Base-by-base conservation (phyloP, 164 flowering plant genomes). In the Malania oleifera region DNA sequence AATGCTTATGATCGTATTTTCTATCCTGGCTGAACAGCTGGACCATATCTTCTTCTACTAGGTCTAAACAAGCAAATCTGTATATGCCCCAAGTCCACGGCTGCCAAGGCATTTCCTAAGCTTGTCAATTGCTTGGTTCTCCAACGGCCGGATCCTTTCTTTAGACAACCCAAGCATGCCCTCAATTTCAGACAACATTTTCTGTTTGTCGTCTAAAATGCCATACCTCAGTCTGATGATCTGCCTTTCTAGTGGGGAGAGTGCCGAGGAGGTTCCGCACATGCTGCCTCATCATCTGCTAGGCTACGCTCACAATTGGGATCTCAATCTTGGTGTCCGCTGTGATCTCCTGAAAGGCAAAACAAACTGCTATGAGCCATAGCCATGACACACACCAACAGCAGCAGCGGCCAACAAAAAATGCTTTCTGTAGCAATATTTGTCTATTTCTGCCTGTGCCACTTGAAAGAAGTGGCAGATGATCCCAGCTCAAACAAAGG, bases 141-240 rank as follows among this genome's bases (percentile, higher is more conserved):
- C 96, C 45, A 93, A 70, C 60, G 86, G 92, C 25, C 97, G 73
- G n/a, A 93, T 77, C 74, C 97, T 78, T 59, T 90, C 96, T 73
- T 80, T 88, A 0, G 93, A 73, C 65, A 93, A 56, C 5, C 87
- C 87, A 65, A 73, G 75, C 17, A 73, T 45, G 2, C 34, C 44
- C 13, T 95, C 95, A 23, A 90, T 80, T 49, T 85, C 89, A 3
- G 81, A 66, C 5, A 88, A 67, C 0, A 91, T 61, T 49, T 68
- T 78, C 49, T 19, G 70, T 26, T 70, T 67, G 0, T 85, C 87
- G 35, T 71, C 84, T 45, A 65, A 78, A 19, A 88, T 80, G 19
- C 99, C 99, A 63, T 52, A 90, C 27, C 99, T 70, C n/a, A 81
- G 61, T 62, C 60, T 68, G 59, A 93, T 81, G 57, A 93, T 78